phyloP scores from a whole-genome alignment of 495 filamentous ascomycete genomes.

The Daldinia vernicosa region DNA sequence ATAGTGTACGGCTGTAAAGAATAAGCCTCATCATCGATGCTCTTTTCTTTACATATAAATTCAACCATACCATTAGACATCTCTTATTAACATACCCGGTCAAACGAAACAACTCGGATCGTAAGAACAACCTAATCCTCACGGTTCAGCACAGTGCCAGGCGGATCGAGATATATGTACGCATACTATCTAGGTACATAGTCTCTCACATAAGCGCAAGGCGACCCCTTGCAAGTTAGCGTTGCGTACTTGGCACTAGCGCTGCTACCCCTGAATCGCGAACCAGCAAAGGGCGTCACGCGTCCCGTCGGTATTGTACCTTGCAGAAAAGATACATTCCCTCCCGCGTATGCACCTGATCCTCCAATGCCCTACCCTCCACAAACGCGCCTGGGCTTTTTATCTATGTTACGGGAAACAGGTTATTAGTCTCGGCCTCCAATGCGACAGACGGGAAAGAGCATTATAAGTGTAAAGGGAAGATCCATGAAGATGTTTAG shows the following conservation, averaged over 20 bases:
- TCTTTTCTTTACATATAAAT: not conserved
- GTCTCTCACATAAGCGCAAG: not conserved
- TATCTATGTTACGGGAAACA: constrained; percentile 24
- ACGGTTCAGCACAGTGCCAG: constrained; percentile 14
- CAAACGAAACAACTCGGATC: constrained; percentile 21
- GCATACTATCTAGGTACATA: not conserved
- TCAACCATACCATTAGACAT: not conserved
- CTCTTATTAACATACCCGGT: not conserved
- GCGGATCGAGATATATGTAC: constrained; percentile 2
- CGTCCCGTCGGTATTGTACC: constrained; percentile 23
- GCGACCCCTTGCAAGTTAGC: constrained; percentile 1
- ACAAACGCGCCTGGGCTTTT: constrained; percentile 18
- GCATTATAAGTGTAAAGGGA: constrained; percentile 1
- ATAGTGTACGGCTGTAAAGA: constrained; percentile 2
- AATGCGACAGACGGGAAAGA: constrained; percentile 18
- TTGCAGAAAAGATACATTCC: constrained; percentile 29
- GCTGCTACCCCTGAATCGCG: constrained; percentile 29
- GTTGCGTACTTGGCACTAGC: constrained; percentile 22
- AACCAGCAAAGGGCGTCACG: constrained; percentile 20
- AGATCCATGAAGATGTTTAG: not conserved
- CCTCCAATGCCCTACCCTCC: constrained; percentile 9
- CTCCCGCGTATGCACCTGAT: constrained; percentile 4
- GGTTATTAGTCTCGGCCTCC: constrained; percentile 38
- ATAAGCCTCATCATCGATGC: constrained; percentile 5
- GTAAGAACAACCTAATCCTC: constrained; percentile 21